Evolutionary conservation across 345 rosid genomes (phyloP).

Genomic region (Sisymbrium irio): DNA sequence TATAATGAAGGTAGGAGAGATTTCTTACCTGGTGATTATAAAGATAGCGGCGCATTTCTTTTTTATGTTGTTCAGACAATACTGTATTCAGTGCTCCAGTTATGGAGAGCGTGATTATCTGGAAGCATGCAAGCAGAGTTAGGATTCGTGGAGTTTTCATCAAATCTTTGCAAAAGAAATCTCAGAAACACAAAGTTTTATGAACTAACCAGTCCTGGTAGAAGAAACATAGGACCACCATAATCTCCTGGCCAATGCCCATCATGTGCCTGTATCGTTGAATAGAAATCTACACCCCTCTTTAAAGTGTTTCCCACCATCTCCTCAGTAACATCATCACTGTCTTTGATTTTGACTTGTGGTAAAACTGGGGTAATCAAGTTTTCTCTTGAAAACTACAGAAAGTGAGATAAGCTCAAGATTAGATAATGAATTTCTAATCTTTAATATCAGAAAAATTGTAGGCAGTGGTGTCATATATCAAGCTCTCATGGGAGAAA

Average conservation of each 20-base stretch:
- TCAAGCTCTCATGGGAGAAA: no score
- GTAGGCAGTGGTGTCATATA: no score
- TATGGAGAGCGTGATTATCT: conserved; percentile 77
- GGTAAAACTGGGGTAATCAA: conserved; percentile 40
- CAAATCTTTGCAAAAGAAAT: not conserved
- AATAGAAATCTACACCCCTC: conserved; percentile 70
- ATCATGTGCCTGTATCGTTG: conserved; percentile 78
- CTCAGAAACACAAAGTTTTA: not conserved
- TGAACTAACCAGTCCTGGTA: conserved; percentile 81
- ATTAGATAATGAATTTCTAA: not conserved
- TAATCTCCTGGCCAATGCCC: conserved; percentile 99
- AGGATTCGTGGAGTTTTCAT: not conserved
- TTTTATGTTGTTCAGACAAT: conserved; percentile 66
- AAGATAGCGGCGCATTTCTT: conserved; percentile 83
- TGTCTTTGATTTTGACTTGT: conserved; percentile 50
- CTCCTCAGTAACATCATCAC: conserved; percentile 62
- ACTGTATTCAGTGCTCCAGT: conserved; percentile 86
- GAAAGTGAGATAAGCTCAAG: not conserved
- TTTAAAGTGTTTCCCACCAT: conserved; percentile 53
- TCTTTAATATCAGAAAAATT: not conserved
- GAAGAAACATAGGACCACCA: conserved; percentile 97
- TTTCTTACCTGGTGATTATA: conserved; percentile 80
- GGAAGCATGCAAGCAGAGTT: conserved; percentile 12
- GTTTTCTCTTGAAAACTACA: conserved; percentile 72
- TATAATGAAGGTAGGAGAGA: conserved; percentile 1